A percentile compares a stretch with the other conserved stretches of the same genome.
Conservation (phyloP, 345 rosid genomes). For the Dimocarpus longan region DNA sequence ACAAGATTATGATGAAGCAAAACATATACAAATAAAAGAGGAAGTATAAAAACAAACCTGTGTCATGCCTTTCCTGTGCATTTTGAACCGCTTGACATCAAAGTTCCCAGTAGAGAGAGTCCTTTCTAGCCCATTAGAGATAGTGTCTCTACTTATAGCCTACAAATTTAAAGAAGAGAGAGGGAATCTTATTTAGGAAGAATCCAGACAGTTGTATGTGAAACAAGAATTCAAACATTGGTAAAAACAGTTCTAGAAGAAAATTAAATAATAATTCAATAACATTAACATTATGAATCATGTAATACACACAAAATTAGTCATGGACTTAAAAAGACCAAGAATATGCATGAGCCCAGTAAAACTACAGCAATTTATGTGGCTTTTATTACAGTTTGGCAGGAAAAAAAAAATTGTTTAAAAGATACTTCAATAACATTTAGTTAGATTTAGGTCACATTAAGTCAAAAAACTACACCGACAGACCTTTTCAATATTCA, state of each 20-base stretch:
- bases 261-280: neutral
- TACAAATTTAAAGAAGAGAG: conserved; percentile 20
- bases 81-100: conserved; percentile 85
- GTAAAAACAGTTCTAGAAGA: neutral
- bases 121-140: conserved; percentile 72
- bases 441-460: neutral
- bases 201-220: neutral
- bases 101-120: conserved; percentile 94
- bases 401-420: neutral
- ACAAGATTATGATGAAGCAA: conserved; percentile 20
- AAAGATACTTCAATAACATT: neutral
- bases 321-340: neutral
- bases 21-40: conserved; percentile 6
- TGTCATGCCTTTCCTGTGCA: conserved; percentile 97
- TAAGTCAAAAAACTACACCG: neutral
- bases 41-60: conserved; percentile 52
- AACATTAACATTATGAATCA: neutral
- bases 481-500: neutral
- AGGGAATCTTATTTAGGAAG: neutral
- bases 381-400: neutral
- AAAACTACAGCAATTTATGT: neutral
- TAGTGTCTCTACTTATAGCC: conserved; percentile 47
- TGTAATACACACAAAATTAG: neutral
- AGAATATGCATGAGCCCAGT: neutral
- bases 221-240: neutral